Evolutionary conservation across 1,284 basidiomycete species (phyloP).

Genomic region (Cerrena zonata): DNA sequence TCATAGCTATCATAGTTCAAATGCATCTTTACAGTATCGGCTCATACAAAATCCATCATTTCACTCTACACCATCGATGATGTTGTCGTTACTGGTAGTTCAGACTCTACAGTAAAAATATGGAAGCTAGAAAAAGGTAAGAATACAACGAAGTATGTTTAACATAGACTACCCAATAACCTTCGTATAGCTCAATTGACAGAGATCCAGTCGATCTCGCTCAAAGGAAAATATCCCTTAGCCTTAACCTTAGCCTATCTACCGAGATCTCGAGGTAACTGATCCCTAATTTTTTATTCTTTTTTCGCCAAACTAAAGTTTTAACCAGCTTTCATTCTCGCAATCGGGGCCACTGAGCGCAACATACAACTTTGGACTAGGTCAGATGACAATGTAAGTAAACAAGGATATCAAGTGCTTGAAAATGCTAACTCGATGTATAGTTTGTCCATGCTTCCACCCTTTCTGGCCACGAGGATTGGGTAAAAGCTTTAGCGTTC

Average conservation of each 20-base stretch:
- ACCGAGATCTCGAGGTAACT: slow-evolving; percentile 60
- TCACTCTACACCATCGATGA: slow-evolving; percentile 46
- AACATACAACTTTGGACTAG: slow-evolving; percentile 73
- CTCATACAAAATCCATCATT: slow-evolving; percentile 68
- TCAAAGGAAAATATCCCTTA: slow-evolving; percentile 72
- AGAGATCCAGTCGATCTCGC: slow-evolving; percentile 54
- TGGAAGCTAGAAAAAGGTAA: slow-evolving; percentile 45
- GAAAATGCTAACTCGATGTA: neutral
- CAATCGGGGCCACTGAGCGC: slow-evolving; percentile 72
- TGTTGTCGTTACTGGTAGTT: slow-evolving; percentile 69
- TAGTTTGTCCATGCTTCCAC: slow-evolving; percentile 57
- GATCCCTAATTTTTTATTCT: neutral
- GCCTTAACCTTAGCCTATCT: slow-evolving; percentile 61
- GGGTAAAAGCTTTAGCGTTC: slow-evolving; percentile 80
- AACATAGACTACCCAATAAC: neutral
- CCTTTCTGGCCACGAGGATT: slow-evolving; percentile 89
- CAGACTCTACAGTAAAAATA: slow-evolving; percentile 70
- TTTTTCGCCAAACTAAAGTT: slow-evolving; percentile 2
- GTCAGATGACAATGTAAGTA: slow-evolving; percentile 48
- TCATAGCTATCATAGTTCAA: neutral
- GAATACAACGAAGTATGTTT: no score
- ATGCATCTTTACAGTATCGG: slow-evolving; percentile 30
- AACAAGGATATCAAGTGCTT: no score
- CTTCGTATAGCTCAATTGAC: slow-evolving; percentile 34
- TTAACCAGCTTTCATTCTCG: slow-evolving; percentile 66